Evolutionary conservation across 1,284 basidiomycete genomes (phyloP).

Genomic region (Moesziomyces globuligerus): DNA sequence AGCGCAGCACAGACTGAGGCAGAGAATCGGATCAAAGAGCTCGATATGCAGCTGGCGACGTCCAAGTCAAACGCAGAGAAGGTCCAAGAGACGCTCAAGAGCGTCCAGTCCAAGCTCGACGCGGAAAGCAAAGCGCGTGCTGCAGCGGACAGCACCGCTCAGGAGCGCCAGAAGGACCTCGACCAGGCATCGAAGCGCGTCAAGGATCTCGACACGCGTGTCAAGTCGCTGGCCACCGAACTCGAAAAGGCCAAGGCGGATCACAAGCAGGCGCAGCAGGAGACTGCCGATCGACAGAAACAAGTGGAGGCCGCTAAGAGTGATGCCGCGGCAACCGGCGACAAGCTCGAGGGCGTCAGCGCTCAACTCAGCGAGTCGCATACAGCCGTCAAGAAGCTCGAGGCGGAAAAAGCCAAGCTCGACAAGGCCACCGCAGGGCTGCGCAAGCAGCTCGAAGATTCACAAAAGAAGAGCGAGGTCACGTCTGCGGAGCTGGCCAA

Average conservation of each 20-base stretch:
- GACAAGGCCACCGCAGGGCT: constrained; percentile 8
- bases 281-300: constrained; percentile 18
- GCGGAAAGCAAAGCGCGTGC: constrained; percentile 14
- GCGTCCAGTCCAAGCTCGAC: constrained; percentile 22
- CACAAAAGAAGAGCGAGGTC: constrained; percentile 5
- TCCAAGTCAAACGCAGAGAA: constrained; percentile 18
- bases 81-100: constrained; percentile 10
- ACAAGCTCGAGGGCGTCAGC: constrained; percentile 17
- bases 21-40: constrained; percentile 20
- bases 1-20: constrained; percentile 3
- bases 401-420: constrained; percentile 10
- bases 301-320: constrained; percentile 11
- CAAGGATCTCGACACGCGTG: constrained; percentile 19
- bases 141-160: constrained; percentile 8
- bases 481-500: constrained; percentile 17
- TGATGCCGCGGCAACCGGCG: constrained; percentile 7
- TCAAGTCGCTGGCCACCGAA: constrained; percentile 11
- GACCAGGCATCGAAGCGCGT: constrained; percentile 16
- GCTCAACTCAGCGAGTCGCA: constrained; percentile 11
- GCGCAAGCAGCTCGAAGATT: constrained; percentile 13
- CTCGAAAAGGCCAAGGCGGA: constrained; percentile 21
- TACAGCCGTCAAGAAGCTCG: constrained; percentile 16
- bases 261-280: constrained; percentile 15
- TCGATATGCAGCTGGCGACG: constrained; percentile 12
- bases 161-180: constrained; percentile 14